Percentiles rank a stretch among this genome's conserved stretches.
Evolutionary conservation across 805 yeast species (phyloP).

Genomic region (Yamadazyma paraphyllophila): DNA sequence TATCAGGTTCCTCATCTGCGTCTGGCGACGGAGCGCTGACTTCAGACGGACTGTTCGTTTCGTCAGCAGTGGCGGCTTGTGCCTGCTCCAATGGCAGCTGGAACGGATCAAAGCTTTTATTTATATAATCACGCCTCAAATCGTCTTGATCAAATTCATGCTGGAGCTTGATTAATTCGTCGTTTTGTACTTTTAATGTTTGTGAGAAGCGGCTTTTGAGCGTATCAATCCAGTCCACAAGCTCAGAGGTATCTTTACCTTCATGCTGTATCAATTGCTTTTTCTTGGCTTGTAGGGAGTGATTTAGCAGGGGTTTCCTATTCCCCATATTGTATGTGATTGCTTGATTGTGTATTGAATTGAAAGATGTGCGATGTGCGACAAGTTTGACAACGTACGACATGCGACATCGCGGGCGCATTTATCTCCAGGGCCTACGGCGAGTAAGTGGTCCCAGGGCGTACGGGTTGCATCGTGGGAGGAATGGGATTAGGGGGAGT

Average conservation of each 20-base stretch:
- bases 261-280: not conserved
- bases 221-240: slow-evolving; percentile 31
- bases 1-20: slow-evolving; percentile 6
- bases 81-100: not conserved
- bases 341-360: not conserved
- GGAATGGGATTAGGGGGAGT: too few relatives aligned
- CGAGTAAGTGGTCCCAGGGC: too few relatives aligned
- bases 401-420: too few relatives aligned
- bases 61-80: not conserved
- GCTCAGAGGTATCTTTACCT: slow-evolving; percentile 10
- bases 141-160: slow-evolving; percentile 16
- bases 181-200: slow-evolving; percentile 18
- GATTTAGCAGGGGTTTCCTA: not conserved
- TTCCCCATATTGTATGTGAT: not conserved
- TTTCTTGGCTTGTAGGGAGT: not conserved
- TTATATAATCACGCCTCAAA: slow-evolving; percentile 22
- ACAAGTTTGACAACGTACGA: too few relatives aligned
- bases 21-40: too few relatives aligned
- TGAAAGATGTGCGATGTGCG: too few relatives aligned
- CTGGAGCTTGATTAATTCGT: slow-evolving; percentile 16
- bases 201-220: slow-evolving; percentile 21
- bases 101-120: slow-evolving; percentile 12
- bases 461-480: too few relatives aligned
- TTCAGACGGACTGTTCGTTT: too few relatives aligned
- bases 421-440: too few relatives aligned